These are phyloP conservation scores for Arthrinium puccinioides DNA, from an alignment of 2,329 filamentous ascomycete genomes.

Conservation along the genomic window DNA sequence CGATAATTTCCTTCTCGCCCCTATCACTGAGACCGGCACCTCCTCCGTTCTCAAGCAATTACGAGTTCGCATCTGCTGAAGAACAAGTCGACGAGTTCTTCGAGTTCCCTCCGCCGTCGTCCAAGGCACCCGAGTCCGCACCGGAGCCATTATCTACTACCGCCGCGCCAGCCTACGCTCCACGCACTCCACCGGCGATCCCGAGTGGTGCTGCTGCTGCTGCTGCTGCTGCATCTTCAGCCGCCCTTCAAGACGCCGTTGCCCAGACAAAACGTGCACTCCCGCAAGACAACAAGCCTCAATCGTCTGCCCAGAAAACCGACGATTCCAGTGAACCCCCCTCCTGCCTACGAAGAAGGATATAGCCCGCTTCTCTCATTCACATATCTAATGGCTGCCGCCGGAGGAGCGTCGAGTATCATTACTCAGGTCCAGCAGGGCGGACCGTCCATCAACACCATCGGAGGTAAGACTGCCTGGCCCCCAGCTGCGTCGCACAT, in stretches of 20 bases:
- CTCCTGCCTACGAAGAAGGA: constrained; percentile 93
- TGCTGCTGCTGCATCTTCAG: constrained; percentile 22
- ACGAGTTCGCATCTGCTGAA: constrained; percentile 27
- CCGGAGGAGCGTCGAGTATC: constrained; percentile 94
- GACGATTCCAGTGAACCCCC: constrained; percentile 78
- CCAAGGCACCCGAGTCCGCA: constrained; percentile 16
- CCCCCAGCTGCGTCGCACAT: neutral
- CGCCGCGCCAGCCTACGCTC: constrained; percentile 50
- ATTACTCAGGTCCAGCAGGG: constrained; percentile 98
- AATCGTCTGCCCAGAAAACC: constrained; percentile 61
- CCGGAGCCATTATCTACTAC: constrained; percentile 28
- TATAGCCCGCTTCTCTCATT: constrained; percentile 88
- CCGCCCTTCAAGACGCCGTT: constrained; percentile 41
- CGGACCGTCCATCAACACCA: constrained; percentile 78
- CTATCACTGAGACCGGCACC: constrained; percentile 33
- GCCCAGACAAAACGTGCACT: constrained; percentile 80
- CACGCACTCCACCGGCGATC: constrained; percentile 22
- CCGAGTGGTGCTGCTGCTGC: too few relatives aligned
- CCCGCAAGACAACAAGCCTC: constrained; percentile 72
- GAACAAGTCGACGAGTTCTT: constrained; percentile 11
- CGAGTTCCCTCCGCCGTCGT: constrained; percentile 10
- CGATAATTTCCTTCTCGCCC: constrained; percentile 24
- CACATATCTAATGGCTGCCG: constrained; percentile 94
- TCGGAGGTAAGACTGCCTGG: constrained; percentile 63
- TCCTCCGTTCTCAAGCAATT: constrained; percentile 56